These are phyloP conservation scores for Tolypocladium album DNA, from an alignment of 2,329 filamentous ascomycete genomes.

Conservation along the genomic window DNA sequence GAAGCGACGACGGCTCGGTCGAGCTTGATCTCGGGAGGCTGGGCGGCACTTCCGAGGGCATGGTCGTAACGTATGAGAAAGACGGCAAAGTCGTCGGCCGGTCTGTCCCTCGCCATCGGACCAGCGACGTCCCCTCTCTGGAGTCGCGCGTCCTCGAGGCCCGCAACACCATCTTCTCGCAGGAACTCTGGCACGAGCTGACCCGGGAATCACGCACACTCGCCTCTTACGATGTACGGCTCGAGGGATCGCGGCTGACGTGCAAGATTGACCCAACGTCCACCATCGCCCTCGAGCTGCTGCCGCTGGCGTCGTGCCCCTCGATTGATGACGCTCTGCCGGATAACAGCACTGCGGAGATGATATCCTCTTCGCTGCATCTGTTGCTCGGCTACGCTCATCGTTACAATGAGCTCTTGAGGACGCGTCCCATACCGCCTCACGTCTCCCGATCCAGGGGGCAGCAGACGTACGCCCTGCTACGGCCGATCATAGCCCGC, in stretches of 20 bases:
- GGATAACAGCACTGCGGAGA: slow-evolving; percentile 48
- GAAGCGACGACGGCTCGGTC: slow-evolving; percentile 64
- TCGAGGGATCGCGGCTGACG: slow-evolving; percentile 46
- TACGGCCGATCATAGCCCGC: slow-evolving; percentile 41
- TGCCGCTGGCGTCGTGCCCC: slow-evolving; percentile 39
- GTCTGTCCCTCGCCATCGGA: slow-evolving; percentile 37
- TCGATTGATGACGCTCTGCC: slow-evolving; percentile 19
- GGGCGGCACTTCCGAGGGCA: slow-evolving; percentile 40
- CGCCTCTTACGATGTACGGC: slow-evolving; percentile 57
- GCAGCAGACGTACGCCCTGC: slow-evolving; percentile 34
- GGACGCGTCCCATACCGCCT: slow-evolving; percentile 45
- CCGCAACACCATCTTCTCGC: slow-evolving; percentile 67
- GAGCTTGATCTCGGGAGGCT: slow-evolving; percentile 55
- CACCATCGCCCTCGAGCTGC: slow-evolving; percentile 55
- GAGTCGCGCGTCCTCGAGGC: slow-evolving; percentile 63
- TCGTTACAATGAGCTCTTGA: slow-evolving; percentile 58
- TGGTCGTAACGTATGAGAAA: slow-evolving; percentile 58
- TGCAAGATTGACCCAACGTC: slow-evolving; percentile 41
- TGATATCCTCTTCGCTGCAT: slow-evolving; percentile 56
- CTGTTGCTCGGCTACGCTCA: slow-evolving; percentile 73
- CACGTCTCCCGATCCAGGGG: slow-evolving; percentile 24
- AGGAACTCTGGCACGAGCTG: slow-evolving; percentile 87
- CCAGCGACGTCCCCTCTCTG: slow-evolving; percentile 42
- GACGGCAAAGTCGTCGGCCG: slow-evolving; percentile 48
- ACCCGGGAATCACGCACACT: slow-evolving; percentile 69